Conservation (phyloP, 129 eudicot species). For the Flaveria brownii region DNA sequence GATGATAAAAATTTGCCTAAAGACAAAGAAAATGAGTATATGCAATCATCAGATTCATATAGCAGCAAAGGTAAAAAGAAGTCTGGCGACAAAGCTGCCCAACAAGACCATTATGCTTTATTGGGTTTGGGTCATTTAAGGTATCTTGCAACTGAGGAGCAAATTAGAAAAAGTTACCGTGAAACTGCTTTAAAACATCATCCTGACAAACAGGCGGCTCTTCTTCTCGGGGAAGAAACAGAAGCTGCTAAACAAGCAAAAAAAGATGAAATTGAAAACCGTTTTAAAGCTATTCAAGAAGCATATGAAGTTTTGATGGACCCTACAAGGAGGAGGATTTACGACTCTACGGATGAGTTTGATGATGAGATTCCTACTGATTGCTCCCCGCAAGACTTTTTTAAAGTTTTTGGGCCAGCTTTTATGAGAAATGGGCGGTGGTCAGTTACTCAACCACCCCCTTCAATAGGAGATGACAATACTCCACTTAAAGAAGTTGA, state of each 20-base stretch:
- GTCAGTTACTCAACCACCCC: constrained; percentile 80
- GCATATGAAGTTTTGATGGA: constrained; percentile 84
- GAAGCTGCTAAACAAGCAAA: constrained; percentile 85
- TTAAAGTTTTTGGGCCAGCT: constrained; percentile 89
- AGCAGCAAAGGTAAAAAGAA: constrained; percentile 91
- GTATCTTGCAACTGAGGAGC: constrained; percentile 96
- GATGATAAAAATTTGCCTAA: constrained; percentile 42
- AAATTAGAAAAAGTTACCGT: constrained; percentile 77
- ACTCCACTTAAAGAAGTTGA: constrained; percentile 70
- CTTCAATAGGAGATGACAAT: constrained; percentile 73
- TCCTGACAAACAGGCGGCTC: constrained; percentile 90
- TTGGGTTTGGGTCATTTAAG: constrained; percentile 84
- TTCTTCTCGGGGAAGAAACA: constrained; percentile 70
- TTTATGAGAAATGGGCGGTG: constrained; percentile 95
- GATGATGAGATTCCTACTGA: constrained; percentile 91
- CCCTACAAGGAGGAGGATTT: constrained; percentile 78
- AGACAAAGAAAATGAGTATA: constrained; percentile 58
- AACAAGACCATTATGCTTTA: constrained; percentile 93
- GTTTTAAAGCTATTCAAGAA: constrained; percentile 88
- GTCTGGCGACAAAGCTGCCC: constrained; percentile 47
- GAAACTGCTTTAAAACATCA: constrained; percentile 85
- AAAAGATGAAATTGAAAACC: constrained; percentile 87
- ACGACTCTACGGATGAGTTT: constrained; percentile 95
- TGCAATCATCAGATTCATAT: constrained; percentile 77
- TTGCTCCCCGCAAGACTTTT: constrained; percentile 88